Conservation (phyloP, 768 basidiomycete genomes). For the Tylopilus rubrobrunneus region DNA sequence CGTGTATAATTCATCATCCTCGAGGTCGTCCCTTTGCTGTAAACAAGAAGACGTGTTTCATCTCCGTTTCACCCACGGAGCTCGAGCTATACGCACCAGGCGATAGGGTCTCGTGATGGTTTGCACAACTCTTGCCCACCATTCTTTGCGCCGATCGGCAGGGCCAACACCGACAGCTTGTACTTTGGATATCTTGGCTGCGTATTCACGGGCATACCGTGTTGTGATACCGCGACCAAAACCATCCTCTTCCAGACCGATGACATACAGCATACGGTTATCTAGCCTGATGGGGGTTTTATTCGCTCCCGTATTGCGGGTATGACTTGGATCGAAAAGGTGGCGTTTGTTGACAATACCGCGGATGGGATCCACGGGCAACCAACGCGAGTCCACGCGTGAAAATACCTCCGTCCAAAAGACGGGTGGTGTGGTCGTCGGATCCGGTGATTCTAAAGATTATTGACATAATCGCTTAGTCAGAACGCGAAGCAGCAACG, state of each 20-base stretch:
- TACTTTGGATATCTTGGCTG: conserved; percentile 75
- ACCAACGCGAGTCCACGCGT: conserved; percentile 85
- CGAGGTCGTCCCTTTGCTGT: conserved; percentile 88
- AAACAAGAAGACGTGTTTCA: conserved; percentile 5
- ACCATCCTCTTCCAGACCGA: conserved; percentile 93
- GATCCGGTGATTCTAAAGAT: conserved; percentile 38
- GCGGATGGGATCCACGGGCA: conserved; percentile 88
- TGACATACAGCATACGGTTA: conserved; percentile 89
- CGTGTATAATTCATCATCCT: conserved; percentile 82
- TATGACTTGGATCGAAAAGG: conserved; percentile 67
- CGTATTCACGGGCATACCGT: conserved; percentile 80
- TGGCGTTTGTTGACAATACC: conserved; percentile 76
- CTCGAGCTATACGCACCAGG: conserved; percentile 50
- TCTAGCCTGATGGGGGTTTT: conserved; percentile 37
- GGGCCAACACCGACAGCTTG: conserved; percentile 54
- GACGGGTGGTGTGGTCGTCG: conserved; percentile 68
- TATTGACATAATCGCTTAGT: conserved; percentile 23
- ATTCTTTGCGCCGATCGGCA: conserved; percentile 62
- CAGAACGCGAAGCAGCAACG: conserved; percentile 10
- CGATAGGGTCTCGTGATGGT: conserved; percentile 73
- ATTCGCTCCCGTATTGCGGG: conserved; percentile 16
- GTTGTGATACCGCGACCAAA: conserved; percentile 89
- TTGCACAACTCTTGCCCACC: conserved; percentile 77
- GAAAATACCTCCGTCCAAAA: conserved; percentile 99
- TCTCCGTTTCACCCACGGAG: conserved; percentile 19